Base-by-base conservation (phyloP, 345 rosid species). In the Eucalyptus urophylla region DNA sequence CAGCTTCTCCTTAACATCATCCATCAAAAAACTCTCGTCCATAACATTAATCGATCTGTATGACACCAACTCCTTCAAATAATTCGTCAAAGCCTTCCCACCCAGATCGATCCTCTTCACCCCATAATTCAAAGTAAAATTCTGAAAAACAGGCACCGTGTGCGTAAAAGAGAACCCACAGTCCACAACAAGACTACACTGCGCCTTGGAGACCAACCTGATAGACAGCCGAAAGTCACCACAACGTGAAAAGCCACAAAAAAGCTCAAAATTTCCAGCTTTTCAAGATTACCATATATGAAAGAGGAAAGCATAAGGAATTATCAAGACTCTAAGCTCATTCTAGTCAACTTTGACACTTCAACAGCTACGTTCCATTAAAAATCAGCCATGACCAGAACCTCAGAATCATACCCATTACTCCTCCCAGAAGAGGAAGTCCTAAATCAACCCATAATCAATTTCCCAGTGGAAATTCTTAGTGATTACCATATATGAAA, bases 1-100 rank as follows among this genome's bases (percentile, higher is more conserved):
- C 81, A 97, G 95, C 92, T 94, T 96, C 96, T 97, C 99, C 87
- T 97, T 97, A 8, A 96, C 99, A 95, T 97, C 98, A 86, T 97
- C 99, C 90, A 97, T 94, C 6, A 96, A 65, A 90, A 97, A 96
- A 87, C 95, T 95, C 89, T 97, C 97, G 53, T 97, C 99, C 97
- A 94, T 97, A 2, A 97, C 96, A 93, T 96, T 97, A 14, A 97
- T 89, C 7, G 97, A 88, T 25, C 99, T 94, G 90, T 96, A 97
- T 5, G 98, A 97, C 22, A 97, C 96, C 89, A 97, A 86, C 89
- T 97, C 99, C 91, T 97, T 97, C 92, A 97, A 90, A 90, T 96
- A 96, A 90, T 97, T 97, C 10, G 99, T 97, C 92, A 97, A 92
- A 14, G 98, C 99, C 92, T 97, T 97, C 8, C 99, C 99, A 0